Evolutionary conservation across 495 filamentous ascomycete species (phyloP).

Genomic region (Talaromyces stipitatus): DNA sequence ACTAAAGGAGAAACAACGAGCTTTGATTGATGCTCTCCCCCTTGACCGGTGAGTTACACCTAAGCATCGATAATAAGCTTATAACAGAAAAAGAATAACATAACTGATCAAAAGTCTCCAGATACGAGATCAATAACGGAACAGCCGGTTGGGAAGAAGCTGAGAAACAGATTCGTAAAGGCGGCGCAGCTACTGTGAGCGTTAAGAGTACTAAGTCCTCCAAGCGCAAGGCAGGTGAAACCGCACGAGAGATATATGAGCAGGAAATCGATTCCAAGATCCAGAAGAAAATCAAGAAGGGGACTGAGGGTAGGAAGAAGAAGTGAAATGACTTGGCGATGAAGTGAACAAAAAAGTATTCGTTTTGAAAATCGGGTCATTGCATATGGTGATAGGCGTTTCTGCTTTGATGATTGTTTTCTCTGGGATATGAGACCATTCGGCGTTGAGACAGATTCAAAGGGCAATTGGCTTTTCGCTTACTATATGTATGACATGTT

Average conservation of each 20-base stretch:
- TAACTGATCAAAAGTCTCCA: slow-evolving; percentile 41
- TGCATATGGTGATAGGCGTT: slow-evolving; percentile 7
- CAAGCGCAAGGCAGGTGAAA: slow-evolving; percentile 74
- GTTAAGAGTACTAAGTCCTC: slow-evolving; percentile 60
- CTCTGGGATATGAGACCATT: background rate
- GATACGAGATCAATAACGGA: slow-evolving; percentile 74
- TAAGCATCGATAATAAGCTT: background rate
- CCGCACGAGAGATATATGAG: slow-evolving; percentile 45
- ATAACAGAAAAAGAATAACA: slow-evolving; percentile 25
- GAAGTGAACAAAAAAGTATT: background rate
- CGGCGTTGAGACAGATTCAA: background rate
- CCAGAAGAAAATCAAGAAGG: slow-evolving; percentile 45
- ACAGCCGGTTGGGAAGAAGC: slow-evolving; percentile 71
- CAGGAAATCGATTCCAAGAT: slow-evolving; percentile 40
- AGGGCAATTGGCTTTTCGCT: no score
- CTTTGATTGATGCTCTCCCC: slow-evolving; percentile 80
- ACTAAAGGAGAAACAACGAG: slow-evolving; percentile 69
- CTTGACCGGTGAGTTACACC: slow-evolving; percentile 66
- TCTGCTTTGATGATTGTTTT: no score
- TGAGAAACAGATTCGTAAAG: slow-evolving; percentile 62
- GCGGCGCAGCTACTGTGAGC: slow-evolving; percentile 67
- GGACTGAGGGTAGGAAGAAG: slow-evolving; percentile 42
- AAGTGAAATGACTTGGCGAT: slow-evolving; percentile 6
- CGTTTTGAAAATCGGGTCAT: slow-evolving; percentile 7
- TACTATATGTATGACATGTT: background rate